Percentiles rank a stretch among this genome's conserved stretches.
Evolutionary conservation across 1,284 basidiomycete species (phyloP).

Genomic region (Jaminaea rosea): DNA sequence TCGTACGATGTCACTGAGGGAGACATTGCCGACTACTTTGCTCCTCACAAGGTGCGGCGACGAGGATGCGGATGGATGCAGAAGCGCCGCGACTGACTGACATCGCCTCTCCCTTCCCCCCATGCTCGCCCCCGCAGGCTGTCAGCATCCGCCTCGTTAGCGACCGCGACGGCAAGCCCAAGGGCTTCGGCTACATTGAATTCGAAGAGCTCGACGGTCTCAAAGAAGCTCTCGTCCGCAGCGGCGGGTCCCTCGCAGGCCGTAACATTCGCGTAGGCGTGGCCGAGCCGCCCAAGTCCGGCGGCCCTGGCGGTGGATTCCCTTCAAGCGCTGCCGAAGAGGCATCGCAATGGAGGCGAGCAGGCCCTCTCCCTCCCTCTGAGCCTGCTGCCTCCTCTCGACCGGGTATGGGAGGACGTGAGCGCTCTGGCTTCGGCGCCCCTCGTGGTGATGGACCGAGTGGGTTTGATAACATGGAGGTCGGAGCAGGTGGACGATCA

Average conservation of each 20-base stretch:
- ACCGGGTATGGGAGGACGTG: background rate
- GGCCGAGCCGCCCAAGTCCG: constrained; percentile 77
- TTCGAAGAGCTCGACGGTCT: constrained; percentile 74
- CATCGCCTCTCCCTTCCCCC: background rate
- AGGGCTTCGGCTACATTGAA: constrained; percentile 97
- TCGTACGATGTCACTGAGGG: constrained; percentile 80
- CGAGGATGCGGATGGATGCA: background rate
- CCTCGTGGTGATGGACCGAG: constrained; percentile 8
- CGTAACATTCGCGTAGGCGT: constrained; percentile 81
- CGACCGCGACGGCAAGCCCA: constrained; percentile 76
- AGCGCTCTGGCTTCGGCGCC: constrained; percentile 14
- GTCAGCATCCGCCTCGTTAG: constrained; percentile 85
- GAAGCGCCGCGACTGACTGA: background rate
- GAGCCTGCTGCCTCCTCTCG: constrained; percentile 5
- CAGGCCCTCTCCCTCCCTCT: constrained; percentile 60
- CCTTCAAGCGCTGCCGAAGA: constrained; percentile 50
- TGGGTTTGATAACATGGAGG: constrained; percentile 42
- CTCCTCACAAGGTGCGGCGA: constrained; percentile 23
- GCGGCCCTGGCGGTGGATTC: constrained; percentile 43
- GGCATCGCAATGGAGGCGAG: constrained; percentile 67
- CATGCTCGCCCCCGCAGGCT: constrained; percentile 51
- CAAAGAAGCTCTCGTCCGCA: constrained; percentile 58
- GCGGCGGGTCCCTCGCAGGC: constrained; percentile 56
- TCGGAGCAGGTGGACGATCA: constrained; percentile 29
- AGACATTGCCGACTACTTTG: constrained; percentile 66